Base-by-base conservation (phyloP, 2,329 filamentous ascomycete genomes). In the Aspergillus sp. region DNA sequence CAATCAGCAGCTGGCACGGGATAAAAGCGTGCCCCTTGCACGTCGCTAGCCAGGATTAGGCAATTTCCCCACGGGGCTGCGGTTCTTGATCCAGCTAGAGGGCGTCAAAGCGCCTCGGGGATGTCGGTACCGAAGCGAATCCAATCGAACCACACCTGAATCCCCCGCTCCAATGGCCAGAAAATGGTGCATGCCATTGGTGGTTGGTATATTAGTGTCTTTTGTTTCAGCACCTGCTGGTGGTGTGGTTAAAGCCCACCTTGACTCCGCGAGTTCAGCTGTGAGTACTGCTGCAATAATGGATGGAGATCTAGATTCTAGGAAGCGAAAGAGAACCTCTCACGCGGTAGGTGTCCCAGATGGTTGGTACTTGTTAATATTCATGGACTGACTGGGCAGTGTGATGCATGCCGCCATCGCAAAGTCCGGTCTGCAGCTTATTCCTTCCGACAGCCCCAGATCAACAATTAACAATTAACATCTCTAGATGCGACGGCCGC, bases 401-500 rank as follows among this genome's bases (percentile, higher is more conserved):
- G 79, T 58, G 79, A 82, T 63, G 68, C 74, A 6, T 82, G 80
- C 66, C 73, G 80, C 70, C 52, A 73, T 52, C 73, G 77, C 55
- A 82, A 82, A 69, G 80, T 80, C 55, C 74, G 79, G 55, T 57
- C 25, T 46, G 79, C 80, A 25, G 79, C 79, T 58, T 58, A 27
- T 31, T 27, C 31, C 23, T 15, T 33, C 49, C n/a, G n/a, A 21
- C 8, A 59, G 23, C 7, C 41, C 31, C 37, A 11, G 9, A 12
- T 9, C 1, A 33, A 41, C n/a, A 56, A 31, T 55, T 57, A 55
- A 54, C 41, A 21, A 4, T 21, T 21, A 4, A 21, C 21, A 21
- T 44, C n/a, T 56, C 44, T 45, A 81, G 79, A 70, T 82, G 80
- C 56, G 78, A 82, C 63, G 80, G 80, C 14, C 75, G 76, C 45